Evolutionary conservation across 2,329 filamentous ascomycete genomes (phyloP).

Genomic region (Colletotrichum acutatum): DNA sequence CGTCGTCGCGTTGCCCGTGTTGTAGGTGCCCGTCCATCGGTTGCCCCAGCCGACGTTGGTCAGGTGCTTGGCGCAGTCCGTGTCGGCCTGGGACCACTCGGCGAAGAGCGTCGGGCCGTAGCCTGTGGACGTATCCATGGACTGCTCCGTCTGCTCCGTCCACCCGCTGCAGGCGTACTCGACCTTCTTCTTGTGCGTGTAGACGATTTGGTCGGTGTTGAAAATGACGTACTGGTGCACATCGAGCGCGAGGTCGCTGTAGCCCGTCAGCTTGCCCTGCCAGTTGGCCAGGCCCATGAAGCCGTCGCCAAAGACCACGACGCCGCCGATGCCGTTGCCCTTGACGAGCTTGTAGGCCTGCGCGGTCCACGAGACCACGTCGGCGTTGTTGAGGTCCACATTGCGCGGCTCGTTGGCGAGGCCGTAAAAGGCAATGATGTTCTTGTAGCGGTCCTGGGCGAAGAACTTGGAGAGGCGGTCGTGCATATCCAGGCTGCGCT

Average conservation of each 20-base stretch:
- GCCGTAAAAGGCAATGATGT: constrained; percentile 92
- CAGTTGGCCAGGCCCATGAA: constrained; percentile 93
- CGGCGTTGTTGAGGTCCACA: constrained; percentile 72
- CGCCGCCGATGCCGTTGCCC: constrained; percentile 77
- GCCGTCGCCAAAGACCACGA: constrained; percentile 90
- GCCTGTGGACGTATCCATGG: constrained; percentile 78
- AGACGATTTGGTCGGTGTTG: constrained; percentile 86
- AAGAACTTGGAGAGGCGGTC: constrained; percentile 91
- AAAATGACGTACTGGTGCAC: constrained; percentile 99
- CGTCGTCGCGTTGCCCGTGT: constrained; percentile 71
- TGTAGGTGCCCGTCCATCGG: constrained; percentile 90
- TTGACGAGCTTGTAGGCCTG: constrained; percentile 79
- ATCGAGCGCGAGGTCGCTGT: constrained; percentile 85
- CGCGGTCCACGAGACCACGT: constrained; percentile 83
- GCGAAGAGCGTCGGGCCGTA: constrained; percentile 96
- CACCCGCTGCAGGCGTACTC: constrained; percentile 89
- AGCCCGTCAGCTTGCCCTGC: constrained; percentile 82
- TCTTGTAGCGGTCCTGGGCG: constrained; percentile 90
- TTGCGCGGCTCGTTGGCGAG: constrained; percentile 95
- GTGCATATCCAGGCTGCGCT: constrained; percentile 89
- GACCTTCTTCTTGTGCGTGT: constrained; percentile 85
- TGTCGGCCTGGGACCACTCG: constrained; percentile 98
- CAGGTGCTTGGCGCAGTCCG: constrained; percentile 87
- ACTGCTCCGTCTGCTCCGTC: constrained; percentile 80
- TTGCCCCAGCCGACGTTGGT: constrained; percentile 91